Conservation (phyloP, 306 rosid genomes). For the Dalbergia cultrata region DNA sequence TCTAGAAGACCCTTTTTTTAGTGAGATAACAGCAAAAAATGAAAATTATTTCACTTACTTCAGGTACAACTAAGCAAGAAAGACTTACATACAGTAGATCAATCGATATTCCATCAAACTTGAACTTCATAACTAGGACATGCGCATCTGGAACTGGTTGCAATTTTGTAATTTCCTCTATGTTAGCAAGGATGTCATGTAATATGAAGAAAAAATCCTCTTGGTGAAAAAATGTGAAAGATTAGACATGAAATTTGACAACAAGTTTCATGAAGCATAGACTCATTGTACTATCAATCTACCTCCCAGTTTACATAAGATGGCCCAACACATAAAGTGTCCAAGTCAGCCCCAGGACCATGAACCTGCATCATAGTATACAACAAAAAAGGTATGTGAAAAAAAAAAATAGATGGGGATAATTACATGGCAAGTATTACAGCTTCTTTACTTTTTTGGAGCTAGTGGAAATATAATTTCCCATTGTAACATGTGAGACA, state of each 20-base stretch:
- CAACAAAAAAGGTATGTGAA: neutral
- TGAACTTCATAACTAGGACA: constrained; percentile 95
- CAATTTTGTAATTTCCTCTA: constrained; percentile 83
- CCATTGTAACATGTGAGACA: too few species aligned
- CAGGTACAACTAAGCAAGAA: constrained; percentile 81
- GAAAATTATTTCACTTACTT: constrained; percentile 56
- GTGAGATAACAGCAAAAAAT: neutral
- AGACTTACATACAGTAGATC: constrained; percentile 94
- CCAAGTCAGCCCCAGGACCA: constrained; percentile 93
- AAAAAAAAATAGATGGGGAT: neutral
- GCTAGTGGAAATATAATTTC: too few species aligned
- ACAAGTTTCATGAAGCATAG: constrained; percentile 3
- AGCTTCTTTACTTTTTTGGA: too few species aligned
- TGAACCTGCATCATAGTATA: constrained; percentile 64
- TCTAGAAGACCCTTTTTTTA: neutral
- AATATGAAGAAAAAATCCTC: constrained; percentile 82
- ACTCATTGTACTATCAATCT: neutral
- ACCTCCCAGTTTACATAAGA: constrained; percentile 86
- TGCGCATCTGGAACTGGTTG: constrained; percentile 94
- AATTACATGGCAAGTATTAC: neutral
- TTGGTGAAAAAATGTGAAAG: constrained; percentile 50
- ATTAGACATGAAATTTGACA: constrained; percentile 11
- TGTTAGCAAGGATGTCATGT: constrained; percentile 75
- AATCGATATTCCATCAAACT: constrained; percentile 84
- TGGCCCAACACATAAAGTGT: constrained; percentile 90